phyloP scores from a whole-genome alignment of 768 basidiomycete genomes.

The Kwoniella newhampshirensis region DNA sequence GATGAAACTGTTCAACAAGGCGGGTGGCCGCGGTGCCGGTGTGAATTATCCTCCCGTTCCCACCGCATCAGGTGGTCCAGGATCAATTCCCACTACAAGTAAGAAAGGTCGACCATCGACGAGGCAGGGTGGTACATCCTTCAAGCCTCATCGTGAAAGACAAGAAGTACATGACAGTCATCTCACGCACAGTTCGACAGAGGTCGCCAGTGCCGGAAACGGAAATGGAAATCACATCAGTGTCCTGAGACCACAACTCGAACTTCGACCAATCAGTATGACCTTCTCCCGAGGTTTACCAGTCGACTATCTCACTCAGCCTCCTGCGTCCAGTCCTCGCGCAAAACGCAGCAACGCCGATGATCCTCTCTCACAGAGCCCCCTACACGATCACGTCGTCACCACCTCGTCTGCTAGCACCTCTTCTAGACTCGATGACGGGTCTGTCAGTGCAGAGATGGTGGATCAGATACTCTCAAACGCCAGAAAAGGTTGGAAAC shows the following conservation, averaged over 20 bases:
- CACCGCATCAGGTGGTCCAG: too few relatives aligned
- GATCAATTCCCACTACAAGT: too few relatives aligned
- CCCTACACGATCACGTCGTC: too few relatives aligned
- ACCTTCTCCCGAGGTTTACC: slow-evolving; percentile 33
- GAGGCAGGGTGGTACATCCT: neutral
- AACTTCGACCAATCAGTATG: slow-evolving; percentile 44
- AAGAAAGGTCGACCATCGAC: slow-evolving; percentile 10
- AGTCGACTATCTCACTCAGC: slow-evolving; percentile 22
- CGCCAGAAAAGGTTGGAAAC: slow-evolving; percentile 20
- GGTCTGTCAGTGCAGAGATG: too few relatives aligned
- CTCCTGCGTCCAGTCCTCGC: too few relatives aligned
- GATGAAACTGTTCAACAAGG: slow-evolving; percentile 32
- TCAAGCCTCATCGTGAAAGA: neutral
- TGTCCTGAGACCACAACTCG: slow-evolving; percentile 22
- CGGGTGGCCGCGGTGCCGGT: too few relatives aligned
- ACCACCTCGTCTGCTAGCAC: too few relatives aligned
- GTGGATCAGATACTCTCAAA: slow-evolving; percentile 21
- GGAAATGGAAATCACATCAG: neutral
- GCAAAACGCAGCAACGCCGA: too few relatives aligned
- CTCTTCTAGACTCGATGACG: too few relatives aligned
- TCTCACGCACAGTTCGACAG: neutral
- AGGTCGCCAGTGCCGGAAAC: neutral
- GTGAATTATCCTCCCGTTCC: neutral
- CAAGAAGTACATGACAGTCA: neutral
- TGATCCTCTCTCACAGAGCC: too few relatives aligned